Evolutionary conservation across 2,329 filamentous ascomycete genomes (phyloP), one percentile per base, ranked within the genome.

Genomic region (Ciborinia camelliae): DNA sequence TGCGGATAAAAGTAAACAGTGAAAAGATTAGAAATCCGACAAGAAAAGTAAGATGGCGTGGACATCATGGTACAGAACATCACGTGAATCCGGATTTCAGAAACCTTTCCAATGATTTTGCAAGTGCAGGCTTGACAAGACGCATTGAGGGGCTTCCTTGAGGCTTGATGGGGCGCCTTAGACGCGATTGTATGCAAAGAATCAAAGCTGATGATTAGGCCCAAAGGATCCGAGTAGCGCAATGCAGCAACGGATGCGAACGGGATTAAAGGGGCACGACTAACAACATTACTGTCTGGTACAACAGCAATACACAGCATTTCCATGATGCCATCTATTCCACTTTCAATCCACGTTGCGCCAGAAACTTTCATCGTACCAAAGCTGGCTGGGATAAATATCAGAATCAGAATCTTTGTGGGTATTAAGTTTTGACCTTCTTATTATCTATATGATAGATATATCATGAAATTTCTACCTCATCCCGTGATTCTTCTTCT

Each of bases 401-500:
- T 15, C 26, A 14, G 0, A 32, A 57, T 4, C 37, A n/a, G n/a
- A n/a, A n/a, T n/a, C n/a, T n/a, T n/a, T 53, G 51, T 20, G 20
- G n/a, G 0, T 37, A 18, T 30, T 7, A 3, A 20, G 23, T 30
- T 30, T 30, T 30, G 14, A 20, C 5, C 14, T n/a, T 53, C 12
- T 5, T 53, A n/a, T n/a, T n/a, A n/a, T n/a, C n/a, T n/a, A n/a
- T n/a, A n/a, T n/a, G n/a, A n/a, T n/a, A n/a, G n/a, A 15, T 28
- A 20, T 26, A n/a, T n/a, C 18, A n/a, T 15, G 5, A 43, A 32
- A 57, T 32, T 18, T 45, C 54, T 23, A 15, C 2, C 20, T 20
- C 54, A 57, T 57, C 39, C 18, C 39, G 39, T 57, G 54, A 8
- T 45, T 45, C 54, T 45, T 43, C 4, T 57, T 43, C 15, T 43